Percentiles rank a stretch among this genome's conserved stretches.
Evolutionary conservation across 768 basidiomycete genomes (phyloP).

Genomic region (Termitomyces sp.): DNA sequence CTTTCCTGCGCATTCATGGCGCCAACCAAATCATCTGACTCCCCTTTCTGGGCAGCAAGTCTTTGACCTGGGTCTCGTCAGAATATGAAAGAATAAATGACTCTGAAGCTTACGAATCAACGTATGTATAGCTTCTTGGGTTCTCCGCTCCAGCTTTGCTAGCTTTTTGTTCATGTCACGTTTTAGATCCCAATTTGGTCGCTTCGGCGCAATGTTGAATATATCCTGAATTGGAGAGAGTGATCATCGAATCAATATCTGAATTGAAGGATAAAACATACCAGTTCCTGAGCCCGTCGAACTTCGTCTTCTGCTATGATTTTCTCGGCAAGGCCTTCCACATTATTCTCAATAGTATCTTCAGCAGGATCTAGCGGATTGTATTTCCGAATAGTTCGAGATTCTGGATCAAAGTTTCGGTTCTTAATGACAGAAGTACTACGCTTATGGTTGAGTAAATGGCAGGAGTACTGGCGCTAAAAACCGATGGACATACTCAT

Average conservation of each 20-base stretch:
- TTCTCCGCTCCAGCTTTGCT: conserved; percentile 83
- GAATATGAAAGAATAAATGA: neutral
- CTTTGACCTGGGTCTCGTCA: conserved; percentile 53
- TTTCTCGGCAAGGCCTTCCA: conserved; percentile 76
- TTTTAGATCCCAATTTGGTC: conserved; percentile 95
- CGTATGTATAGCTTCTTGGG: conserved; percentile 87
- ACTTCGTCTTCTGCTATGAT: conserved; percentile 87
- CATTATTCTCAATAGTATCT: conserved; percentile 85
- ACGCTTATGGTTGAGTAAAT: conserved; percentile 10
- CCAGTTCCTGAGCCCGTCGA: conserved; percentile 81
- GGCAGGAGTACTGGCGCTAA: neutral
- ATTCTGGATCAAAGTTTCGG: conserved; percentile 89
- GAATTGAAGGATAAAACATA: conserved; percentile 27
- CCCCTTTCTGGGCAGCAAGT: conserved; percentile 72
- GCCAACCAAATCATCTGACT: conserved; percentile 73
- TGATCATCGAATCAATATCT: neutral
- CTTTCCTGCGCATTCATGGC: conserved; percentile 77
- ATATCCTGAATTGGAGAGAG: conserved; percentile 59
- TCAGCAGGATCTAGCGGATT: conserved; percentile 49
- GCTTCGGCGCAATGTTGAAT: conserved; percentile 96
- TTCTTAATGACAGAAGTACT: conserved; percentile 51
- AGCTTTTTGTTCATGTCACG: conserved; percentile 90
- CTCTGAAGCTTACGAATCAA: conserved; percentile 70
- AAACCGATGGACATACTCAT: conserved; percentile 28
- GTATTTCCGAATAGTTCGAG: conserved; percentile 71